phyloP scores from a whole-genome alignment of 2,329 filamentous ascomycete species.

The Achaetomium macrosporum region DNA sequence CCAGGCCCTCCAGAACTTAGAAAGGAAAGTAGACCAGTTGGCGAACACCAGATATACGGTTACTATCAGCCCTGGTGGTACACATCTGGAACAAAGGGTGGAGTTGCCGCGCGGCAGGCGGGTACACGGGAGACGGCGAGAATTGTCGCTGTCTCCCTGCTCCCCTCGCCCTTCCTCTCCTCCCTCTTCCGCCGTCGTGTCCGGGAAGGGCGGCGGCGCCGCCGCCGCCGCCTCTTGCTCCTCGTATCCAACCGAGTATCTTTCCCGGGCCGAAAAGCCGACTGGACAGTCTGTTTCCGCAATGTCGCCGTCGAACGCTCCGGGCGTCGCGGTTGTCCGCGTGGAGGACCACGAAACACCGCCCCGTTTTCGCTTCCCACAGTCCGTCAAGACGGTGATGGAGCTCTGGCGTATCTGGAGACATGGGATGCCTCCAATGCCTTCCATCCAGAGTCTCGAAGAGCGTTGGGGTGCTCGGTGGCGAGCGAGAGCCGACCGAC shows the following conservation, averaged over 20 bases:
- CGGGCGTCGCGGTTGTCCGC: not conserved
- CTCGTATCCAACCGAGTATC: not conserved
- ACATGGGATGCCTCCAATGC: not conserved
- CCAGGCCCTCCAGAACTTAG: not conserved
- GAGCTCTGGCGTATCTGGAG: not conserved
- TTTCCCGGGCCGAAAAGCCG: not conserved
- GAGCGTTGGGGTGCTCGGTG: not conserved
- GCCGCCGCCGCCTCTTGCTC: not conserved
- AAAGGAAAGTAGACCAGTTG: too few relatives aligned
- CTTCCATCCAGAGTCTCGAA: not conserved
- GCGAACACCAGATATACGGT: too few relatives aligned
- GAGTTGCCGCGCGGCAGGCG: too few relatives aligned
- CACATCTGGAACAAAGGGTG: too few relatives aligned
- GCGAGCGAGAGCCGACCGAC: not conserved
- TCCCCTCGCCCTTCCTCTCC: not conserved
- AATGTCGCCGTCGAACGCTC: not conserved
- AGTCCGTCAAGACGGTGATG: not conserved
- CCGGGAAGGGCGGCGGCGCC: too few relatives aligned
- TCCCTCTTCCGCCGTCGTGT: too few relatives aligned
- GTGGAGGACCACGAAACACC: not conserved
- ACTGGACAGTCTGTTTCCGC: not conserved
- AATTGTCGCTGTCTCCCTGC: not conserved
- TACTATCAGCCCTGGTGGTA: too few relatives aligned
- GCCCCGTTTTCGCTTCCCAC: not conserved
- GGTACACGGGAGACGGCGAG: not conserved